A percentile compares a stretch with the other conserved stretches of the same genome.
phyloP scores from a whole-genome alignment of 352 stramenopile species.

The Halophytophthora polymorphica region DNA sequence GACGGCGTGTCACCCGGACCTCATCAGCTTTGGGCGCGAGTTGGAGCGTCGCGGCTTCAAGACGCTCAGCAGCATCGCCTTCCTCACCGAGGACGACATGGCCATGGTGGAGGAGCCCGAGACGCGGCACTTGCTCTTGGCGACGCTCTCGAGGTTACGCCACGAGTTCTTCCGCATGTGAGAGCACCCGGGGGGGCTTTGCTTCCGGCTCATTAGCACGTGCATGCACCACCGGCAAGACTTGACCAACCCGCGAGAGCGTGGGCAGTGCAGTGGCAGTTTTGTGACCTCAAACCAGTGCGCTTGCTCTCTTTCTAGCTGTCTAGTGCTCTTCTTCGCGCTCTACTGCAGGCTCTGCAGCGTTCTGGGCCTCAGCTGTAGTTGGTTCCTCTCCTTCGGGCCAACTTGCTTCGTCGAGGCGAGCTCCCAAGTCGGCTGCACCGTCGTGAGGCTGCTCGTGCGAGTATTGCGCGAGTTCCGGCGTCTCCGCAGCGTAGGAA shows the following conservation, averaged over 20 bases:
- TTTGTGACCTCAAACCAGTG: too few relatives aligned
- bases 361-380: too few relatives aligned
- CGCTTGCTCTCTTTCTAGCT: too few relatives aligned
- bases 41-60: conserved; percentile 66
- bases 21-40: conserved; percentile 53
- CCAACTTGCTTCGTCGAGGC: too few relatives aligned
- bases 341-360: too few relatives aligned
- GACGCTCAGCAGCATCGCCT: conserved; percentile 79
- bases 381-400: too few relatives aligned
- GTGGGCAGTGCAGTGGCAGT: too few relatives aligned
- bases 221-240: background rate
- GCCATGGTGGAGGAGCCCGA: conserved; percentile 26
- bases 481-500: conserved; percentile 3
- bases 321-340: too few relatives aligned
- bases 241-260: background rate
- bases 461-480: background rate
- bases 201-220: background rate
- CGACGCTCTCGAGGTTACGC: conserved; percentile 61
- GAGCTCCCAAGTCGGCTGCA: too few relatives aligned
- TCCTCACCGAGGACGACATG: conserved; percentile 75
- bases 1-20: conserved; percentile 63
- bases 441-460: background rate
- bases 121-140: conserved; percentile 50
- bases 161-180: conserved; percentile 85
- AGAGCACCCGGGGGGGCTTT: conserved; percentile 7